Evolutionary conservation across 78 protist genomes (phyloP).

Genomic region (Speleostelium caveatum): DNA sequence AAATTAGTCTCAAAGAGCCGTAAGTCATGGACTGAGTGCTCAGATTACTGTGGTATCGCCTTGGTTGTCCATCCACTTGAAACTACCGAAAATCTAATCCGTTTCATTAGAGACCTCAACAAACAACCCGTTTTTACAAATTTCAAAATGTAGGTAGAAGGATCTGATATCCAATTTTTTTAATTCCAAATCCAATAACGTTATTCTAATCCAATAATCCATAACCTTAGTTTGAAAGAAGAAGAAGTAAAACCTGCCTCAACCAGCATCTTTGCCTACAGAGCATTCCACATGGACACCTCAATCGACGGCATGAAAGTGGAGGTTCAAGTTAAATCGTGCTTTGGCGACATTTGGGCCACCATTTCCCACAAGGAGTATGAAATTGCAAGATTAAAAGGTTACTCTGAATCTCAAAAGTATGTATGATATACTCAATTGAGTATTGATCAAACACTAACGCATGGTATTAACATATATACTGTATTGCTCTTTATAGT

Average conservation of each 20-base stretch:
- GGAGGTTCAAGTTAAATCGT: neutral
- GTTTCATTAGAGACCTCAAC: neutral
- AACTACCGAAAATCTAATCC: neutral
- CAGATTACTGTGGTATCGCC: conserved; percentile 11
- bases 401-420: neutral
- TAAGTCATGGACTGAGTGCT: neutral
- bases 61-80: neutral
- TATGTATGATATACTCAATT: no score
- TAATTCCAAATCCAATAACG: no score
- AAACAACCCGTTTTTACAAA: neutral
- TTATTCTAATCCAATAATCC: no score
- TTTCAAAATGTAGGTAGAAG: neutral
- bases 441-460: no score
- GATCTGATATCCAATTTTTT: neutral
- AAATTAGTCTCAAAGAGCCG: neutral
- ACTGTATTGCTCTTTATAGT: no score
- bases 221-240: no score
- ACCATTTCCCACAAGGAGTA: neutral
- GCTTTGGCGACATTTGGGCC: neutral
- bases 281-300: neutral
- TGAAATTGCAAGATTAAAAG: conserved; percentile 8
- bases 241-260: neutral
- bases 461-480: no score
- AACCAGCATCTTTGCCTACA: neutral
- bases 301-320: neutral